phyloP scores from a whole-genome alignment of 768 basidiomycete species.

The Cystobasidium onofrii region DNA sequence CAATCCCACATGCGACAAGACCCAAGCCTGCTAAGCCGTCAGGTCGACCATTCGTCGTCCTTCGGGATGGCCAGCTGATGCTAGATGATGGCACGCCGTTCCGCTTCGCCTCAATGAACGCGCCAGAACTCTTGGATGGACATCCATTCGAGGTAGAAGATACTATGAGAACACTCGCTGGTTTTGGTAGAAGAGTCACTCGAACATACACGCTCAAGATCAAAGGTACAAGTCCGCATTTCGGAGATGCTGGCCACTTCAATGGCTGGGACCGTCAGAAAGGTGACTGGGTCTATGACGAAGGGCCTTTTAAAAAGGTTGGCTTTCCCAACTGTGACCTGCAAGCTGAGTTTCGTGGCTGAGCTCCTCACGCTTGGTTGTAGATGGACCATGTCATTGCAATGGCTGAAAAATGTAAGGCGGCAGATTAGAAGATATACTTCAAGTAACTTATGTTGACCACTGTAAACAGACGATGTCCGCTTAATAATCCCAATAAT shows the following conservation, averaged over 20 bases:
- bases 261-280: conserved; percentile 20
- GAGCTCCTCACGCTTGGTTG: neutral
- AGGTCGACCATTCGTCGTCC: conserved; percentile 14
- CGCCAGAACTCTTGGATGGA: conserved; percentile 40
- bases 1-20: conserved; percentile 15
- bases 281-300: conserved; percentile 29
- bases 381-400: conserved; percentile 21
- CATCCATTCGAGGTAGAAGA: conserved; percentile 38
- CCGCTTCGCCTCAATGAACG: conserved; percentile 39
- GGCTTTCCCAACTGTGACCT: neutral
- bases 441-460: neutral
- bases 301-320: conserved; percentile 3
- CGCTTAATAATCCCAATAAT: conserved; percentile 21
- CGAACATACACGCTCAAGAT: conserved; percentile 23
- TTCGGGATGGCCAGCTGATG: conserved; percentile 3
- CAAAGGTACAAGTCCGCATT: conserved; percentile 25
- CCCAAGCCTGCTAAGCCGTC: neutral
- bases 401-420: conserved; percentile 14
- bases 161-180: conserved; percentile 34
- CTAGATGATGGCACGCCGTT: conserved; percentile 31
- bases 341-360: neutral
- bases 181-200: conserved; percentile 23
- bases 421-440: no score
- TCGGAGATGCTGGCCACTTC: conserved; percentile 27
- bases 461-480: conserved; percentile 24